phyloP scores from a whole-genome alignment of 257 asterid species.

The Lantana camara region DNA sequence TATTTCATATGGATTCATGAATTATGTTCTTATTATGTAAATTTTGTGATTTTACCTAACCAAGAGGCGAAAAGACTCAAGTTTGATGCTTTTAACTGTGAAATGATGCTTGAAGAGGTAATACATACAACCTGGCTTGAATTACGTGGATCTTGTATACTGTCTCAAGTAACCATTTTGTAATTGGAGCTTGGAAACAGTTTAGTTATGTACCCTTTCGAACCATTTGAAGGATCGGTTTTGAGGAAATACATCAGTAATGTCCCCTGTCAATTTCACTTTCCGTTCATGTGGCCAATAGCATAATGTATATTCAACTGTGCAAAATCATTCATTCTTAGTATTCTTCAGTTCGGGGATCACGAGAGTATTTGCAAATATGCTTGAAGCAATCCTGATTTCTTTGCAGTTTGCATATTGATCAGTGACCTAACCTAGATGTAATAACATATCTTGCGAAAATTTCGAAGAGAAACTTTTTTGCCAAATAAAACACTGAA shows the following conservation, averaged over 20 bases:
- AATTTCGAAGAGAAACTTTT: background rate
- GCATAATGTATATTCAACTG: background rate
- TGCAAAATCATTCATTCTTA: background rate
- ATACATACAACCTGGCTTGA: background rate
- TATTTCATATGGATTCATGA: background rate
- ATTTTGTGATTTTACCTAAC: background rate
- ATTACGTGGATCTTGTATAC: background rate
- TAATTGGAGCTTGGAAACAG: background rate
- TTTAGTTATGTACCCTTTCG: background rate
- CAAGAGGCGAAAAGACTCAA: background rate
- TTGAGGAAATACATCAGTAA: constrained; percentile 5
- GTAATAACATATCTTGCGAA: background rate
- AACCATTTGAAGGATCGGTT: background rate
- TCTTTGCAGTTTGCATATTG: background rate
- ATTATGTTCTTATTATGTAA: too few species aligned
- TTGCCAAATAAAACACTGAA: background rate
- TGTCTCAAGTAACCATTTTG: background rate
- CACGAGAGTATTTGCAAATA: background rate
- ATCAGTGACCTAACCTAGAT: background rate
- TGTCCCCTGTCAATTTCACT: background rate
- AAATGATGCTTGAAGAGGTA: background rate
- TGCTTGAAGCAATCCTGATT: background rate
- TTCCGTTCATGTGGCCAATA: background rate
- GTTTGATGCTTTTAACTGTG: background rate
- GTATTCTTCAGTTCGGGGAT: background rate